Percentiles rank a stretch among this genome's conserved stretches.
These are phyloP conservation scores for Candida khao-thaluensis DNA, from an alignment of 805 yeast species.

Conservation along the genomic window DNA sequence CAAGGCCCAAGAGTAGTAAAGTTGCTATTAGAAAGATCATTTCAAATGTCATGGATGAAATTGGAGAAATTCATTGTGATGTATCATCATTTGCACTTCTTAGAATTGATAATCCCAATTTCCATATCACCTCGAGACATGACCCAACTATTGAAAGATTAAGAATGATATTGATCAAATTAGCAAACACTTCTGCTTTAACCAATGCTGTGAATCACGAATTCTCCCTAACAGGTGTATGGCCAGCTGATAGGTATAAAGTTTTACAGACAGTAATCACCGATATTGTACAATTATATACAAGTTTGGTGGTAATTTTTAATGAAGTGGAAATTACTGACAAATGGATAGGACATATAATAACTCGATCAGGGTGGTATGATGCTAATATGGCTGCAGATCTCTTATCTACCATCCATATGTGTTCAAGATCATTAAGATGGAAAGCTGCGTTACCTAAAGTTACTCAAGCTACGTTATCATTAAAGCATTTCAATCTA, in stretches of 20 bases:
- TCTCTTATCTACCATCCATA: constrained; percentile 27
- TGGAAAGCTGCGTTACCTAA: constrained; percentile 28
- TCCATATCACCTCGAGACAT: constrained; percentile 20
- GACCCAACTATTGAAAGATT: constrained; percentile 23
- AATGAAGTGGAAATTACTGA: constrained; percentile 27
- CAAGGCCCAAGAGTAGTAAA: constrained; percentile 29
- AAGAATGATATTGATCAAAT: constrained; percentile 20
- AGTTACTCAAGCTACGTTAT: constrained; percentile 29
- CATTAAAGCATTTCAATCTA: constrained; percentile 29
- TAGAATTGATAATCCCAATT: constrained; percentile 20
- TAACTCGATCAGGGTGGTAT: constrained; percentile 31
- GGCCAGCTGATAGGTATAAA: constrained; percentile 30
- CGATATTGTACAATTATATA: constrained; percentile 29
- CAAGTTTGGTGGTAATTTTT: constrained; percentile 21
- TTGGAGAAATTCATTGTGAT: constrained; percentile 30
- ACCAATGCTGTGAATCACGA: constrained; percentile 30
- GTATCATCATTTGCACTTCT: constrained; percentile 26
- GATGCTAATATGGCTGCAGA: constrained; percentile 27
- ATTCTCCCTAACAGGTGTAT: constrained; percentile 27
- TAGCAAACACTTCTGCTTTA: constrained; percentile 21
- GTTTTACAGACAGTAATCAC: constrained; percentile 21
- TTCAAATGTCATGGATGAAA: constrained; percentile 22
- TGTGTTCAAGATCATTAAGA: constrained; percentile 29
- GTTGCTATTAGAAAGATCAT: constrained; percentile 24
- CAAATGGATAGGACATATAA: constrained; percentile 26